Evolutionary conservation across 2,329 filamentous ascomycete species (phyloP).

Genomic region (Basipetospora chlamydospora): DNA sequence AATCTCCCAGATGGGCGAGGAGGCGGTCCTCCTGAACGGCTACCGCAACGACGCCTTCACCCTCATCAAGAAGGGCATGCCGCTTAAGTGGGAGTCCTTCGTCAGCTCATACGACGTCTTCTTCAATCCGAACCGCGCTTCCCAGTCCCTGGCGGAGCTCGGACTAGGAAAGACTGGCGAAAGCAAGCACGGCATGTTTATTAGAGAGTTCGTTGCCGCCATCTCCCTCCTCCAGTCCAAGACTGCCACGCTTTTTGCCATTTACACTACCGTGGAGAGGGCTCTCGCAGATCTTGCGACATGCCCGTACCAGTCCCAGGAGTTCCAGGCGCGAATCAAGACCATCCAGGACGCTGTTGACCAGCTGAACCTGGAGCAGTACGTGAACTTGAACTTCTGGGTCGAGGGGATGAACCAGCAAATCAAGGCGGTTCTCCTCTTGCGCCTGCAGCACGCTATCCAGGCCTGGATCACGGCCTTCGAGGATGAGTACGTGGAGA

Average conservation of each 20-base stretch:
- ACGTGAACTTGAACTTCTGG: conserved; percentile 84
- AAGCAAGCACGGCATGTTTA: conserved; percentile 92
- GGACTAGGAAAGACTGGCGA: conserved; percentile 45
- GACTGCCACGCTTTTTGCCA: conserved; percentile 61
- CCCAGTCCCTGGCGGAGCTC: conserved; percentile 29
- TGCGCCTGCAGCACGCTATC: conserved; percentile 74
- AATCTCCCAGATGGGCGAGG: conserved; percentile 74
- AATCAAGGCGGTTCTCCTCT: conserved; percentile 65
- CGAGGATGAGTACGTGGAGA: conserved; percentile 42
- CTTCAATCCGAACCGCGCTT: conserved; percentile 37
- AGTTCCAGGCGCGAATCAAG: conserved; percentile 69
- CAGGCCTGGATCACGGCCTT: conserved; percentile 80
- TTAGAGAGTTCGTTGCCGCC: conserved; percentile 78
- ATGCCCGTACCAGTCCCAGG: conserved; percentile 67
- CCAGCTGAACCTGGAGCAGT: conserved; percentile 91
- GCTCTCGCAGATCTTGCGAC: conserved; percentile 69
- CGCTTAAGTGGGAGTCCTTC: conserved; percentile 92
- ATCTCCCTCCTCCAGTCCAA: conserved; percentile 84
- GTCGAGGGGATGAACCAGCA: conserved; percentile 74
- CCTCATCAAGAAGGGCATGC: conserved; percentile 74
- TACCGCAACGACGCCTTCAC: conserved; percentile 83
- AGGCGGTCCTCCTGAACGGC: conserved; percentile 74
- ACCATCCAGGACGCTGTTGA: conserved; percentile 85
- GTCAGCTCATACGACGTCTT: conserved; percentile 88
- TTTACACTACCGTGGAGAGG: conserved; percentile 69